Conservation (phyloP, 805 yeast species). For the Cyberlindnera euphorbiae region DNA sequence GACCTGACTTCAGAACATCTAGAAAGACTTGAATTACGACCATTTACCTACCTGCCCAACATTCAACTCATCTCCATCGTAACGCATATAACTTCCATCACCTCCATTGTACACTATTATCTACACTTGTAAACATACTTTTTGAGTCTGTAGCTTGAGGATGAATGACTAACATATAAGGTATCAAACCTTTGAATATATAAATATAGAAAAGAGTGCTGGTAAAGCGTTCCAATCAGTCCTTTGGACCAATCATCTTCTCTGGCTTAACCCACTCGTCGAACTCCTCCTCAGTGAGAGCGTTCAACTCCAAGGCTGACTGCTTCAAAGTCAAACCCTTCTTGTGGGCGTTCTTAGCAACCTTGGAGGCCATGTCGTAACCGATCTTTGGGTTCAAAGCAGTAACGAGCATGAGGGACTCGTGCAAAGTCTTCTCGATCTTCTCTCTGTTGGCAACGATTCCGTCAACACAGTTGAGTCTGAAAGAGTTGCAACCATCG, state of each 20-base stretch:
- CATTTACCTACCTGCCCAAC: no score
- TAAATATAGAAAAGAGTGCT: no score
- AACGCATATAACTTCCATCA: no score
- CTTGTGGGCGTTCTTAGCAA: constrained; percentile 98
- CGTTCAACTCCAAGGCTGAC: constrained; percentile 88
- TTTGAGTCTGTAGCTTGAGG: no score
- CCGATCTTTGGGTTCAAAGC: constrained; percentile 99
- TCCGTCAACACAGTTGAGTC: constrained; percentile 93
- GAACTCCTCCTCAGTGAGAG: constrained; percentile 78
- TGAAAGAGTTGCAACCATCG: constrained; percentile 87
- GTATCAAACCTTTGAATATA: no score
- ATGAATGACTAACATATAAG: no score
- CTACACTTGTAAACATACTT: no score
- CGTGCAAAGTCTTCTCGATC: constrained; percentile 83
- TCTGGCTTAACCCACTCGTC: constrained; percentile 98
- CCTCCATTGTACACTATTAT: no score
- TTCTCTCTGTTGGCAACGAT: constrained; percentile 83
- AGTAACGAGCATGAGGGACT: constrained; percentile 96
- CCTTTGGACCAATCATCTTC: constrained; percentile 93
- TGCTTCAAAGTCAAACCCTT: constrained; percentile 94
- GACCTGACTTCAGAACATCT: constrained; percentile 25
- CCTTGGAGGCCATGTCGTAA: constrained; percentile 94
- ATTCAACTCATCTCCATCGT: no score
- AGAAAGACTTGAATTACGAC: constrained; percentile 26
- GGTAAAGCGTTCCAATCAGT: constrained; percentile 1